Evolutionary conservation across 768 basidiomycete species (phyloP).

Genomic region (Agaricus blazei): DNA sequence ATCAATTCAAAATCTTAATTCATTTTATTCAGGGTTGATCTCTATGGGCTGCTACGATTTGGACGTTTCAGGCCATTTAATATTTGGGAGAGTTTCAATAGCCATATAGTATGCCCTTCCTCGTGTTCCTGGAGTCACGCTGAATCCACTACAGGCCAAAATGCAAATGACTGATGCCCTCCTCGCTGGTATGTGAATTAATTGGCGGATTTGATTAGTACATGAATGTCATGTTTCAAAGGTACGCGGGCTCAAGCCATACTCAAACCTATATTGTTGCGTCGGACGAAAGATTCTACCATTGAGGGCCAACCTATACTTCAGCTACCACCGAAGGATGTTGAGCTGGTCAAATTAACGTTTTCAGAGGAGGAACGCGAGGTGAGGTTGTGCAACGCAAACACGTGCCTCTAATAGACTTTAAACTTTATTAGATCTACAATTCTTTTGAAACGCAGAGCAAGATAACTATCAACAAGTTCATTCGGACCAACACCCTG

Average conservation of each 20-base stretch:
- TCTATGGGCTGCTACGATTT: slow-evolving; percentile 68
- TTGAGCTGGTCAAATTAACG: slow-evolving; percentile 53
- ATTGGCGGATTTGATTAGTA: neutral
- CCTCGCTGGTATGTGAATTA: slow-evolving; percentile 43
- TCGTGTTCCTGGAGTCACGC: neutral
- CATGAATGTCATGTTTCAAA: slow-evolving; percentile 6
- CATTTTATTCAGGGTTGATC: slow-evolving; percentile 45
- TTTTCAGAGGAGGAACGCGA: slow-evolving; percentile 66
- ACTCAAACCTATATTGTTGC: slow-evolving; percentile 60
- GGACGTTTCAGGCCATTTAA: slow-evolving; percentile 67
- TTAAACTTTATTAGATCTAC: slow-evolving; percentile 39
- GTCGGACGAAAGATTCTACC: slow-evolving; percentile 64
- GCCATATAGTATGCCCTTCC: slow-evolving; percentile 39
- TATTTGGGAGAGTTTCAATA: slow-evolving; percentile 66
- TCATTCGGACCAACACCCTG: slow-evolving; percentile 58
- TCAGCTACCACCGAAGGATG: slow-evolving; percentile 53
- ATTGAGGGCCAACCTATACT: slow-evolving; percentile 68
- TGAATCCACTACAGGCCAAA: slow-evolving; percentile 30
- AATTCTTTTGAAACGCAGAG: slow-evolving; percentile 51
- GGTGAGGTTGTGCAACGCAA: slow-evolving; percentile 26
- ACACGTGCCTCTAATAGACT: neutral
- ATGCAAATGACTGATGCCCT: slow-evolving; percentile 53
- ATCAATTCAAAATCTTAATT: neutral
- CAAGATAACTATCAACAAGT: slow-evolving; percentile 52
- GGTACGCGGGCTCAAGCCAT: slow-evolving; percentile 64